Evolutionary conservation across 2,329 filamentous ascomycete genomes (phyloP).

Genomic region (Hypoxylon sp.): DNA sequence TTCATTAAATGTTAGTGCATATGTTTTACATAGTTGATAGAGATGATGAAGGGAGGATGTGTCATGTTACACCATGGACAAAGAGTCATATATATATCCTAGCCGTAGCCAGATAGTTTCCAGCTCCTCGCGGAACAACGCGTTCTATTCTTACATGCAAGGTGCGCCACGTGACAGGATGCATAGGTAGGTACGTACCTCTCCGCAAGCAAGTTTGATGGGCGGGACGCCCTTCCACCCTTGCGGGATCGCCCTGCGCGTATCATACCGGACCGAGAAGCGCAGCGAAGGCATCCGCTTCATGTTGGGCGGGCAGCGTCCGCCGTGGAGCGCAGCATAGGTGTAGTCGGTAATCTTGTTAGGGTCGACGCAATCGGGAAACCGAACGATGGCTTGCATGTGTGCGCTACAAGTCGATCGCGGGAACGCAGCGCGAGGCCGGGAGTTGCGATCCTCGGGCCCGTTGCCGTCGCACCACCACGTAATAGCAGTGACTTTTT

Average conservation of each 20-base stretch:
- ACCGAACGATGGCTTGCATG: slow-evolving; percentile 61
- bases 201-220: slow-evolving; percentile 60
- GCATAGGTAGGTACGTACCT: slow-evolving; percentile 42
- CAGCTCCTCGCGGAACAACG: no score
- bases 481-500: slow-evolving; percentile 51
- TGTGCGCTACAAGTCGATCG: slow-evolving; percentile 59
- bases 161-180: no score
- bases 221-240: slow-evolving; percentile 64
- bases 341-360: slow-evolving; percentile 50
- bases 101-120: no score
- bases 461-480: slow-evolving; percentile 59
- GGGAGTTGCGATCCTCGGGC: slow-evolving; percentile 50
- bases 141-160: no score
- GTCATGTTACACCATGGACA: no score
- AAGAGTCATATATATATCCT: no score
- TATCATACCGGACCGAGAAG: slow-evolving; percentile 57
- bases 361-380: slow-evolving; percentile 62
- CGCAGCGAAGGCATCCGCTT: slow-evolving; percentile 64
- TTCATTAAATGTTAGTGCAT: slow-evolving; percentile 2
- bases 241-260: slow-evolving; percentile 54
- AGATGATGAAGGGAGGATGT: background rate
- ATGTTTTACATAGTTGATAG: background rate
- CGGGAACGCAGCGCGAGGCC: slow-evolving; percentile 54
- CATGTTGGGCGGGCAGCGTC: slow-evolving; percentile 50
- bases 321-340: slow-evolving; percentile 25